Conservation (phyloP, 306 rosid genomes). For the Pyrus pyrifolia region DNA sequence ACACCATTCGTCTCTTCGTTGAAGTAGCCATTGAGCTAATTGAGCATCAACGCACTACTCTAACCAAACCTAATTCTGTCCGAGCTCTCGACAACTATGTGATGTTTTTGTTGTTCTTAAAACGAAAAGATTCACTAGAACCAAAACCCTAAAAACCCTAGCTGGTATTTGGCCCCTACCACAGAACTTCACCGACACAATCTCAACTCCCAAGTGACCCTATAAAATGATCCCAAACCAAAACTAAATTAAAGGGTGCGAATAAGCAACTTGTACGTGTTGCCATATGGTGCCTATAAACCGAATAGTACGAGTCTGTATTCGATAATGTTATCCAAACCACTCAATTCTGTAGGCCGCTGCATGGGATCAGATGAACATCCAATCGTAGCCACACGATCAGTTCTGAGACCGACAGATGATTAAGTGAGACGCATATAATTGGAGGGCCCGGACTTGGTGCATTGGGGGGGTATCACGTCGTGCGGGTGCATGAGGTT, state of each 20-base stretch:
- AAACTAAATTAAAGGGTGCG: background rate
- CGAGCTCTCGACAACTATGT: too few relatives aligned
- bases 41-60: background rate
- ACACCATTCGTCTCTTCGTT: background rate
- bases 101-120: background rate
- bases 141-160: background rate
- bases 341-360: background rate
- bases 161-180: background rate
- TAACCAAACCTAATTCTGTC: too few relatives aligned
- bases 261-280: background rate
- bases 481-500: background rate
- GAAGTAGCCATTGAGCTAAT: background rate
- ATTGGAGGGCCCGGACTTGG: background rate
- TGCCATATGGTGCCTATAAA: background rate
- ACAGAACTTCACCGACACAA: background rate
- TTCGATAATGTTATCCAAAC: background rate
- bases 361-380: background rate
- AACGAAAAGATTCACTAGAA: background rate
- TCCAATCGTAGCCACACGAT: slow-evolving; percentile 14
- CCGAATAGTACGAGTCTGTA: background rate
- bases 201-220: background rate
- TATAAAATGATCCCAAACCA: background rate
- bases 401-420: background rate
- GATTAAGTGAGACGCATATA: background rate
- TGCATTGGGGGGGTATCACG: background rate